Evolutionary conservation across 2,329 filamentous ascomycete genomes (phyloP).

Genomic region (Tricladium varicosporioides): DNA sequence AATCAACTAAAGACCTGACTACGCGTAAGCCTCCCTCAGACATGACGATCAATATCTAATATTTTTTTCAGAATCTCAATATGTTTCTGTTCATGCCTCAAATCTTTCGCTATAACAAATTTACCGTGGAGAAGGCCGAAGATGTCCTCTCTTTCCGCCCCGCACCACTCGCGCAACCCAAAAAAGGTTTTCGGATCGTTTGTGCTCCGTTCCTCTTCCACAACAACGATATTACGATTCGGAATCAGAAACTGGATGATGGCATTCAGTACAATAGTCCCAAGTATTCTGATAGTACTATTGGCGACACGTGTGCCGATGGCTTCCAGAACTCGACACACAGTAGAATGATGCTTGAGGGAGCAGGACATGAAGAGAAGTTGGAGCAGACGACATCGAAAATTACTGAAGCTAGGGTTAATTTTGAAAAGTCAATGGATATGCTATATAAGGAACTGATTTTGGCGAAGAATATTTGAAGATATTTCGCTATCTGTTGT

Average conservation of each 20-base stretch:
- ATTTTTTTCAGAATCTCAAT: background rate
- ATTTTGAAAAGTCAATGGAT: background rate
- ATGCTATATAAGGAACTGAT: background rate
- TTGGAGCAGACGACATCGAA: background rate
- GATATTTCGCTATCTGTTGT: background rate
- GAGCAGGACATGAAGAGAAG: background rate
- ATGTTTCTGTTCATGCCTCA: background rate
- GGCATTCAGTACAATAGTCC: background rate
- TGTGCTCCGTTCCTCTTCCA: background rate
- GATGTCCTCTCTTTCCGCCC: background rate
- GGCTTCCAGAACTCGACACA: background rate
- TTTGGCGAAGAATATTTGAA: background rate
- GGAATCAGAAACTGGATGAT: background rate
- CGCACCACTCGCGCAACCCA: background rate
- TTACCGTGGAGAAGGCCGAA: background rate
- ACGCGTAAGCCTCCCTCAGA: background rate
- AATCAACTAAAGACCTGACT: background rate
- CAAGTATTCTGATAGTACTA: background rate
- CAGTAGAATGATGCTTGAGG: background rate
- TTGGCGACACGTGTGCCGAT: background rate
- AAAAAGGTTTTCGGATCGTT: background rate
- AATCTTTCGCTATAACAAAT: background rate
- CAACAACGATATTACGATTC: background rate
- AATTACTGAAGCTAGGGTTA: background rate
- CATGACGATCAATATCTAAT: background rate